A percentile compares a stretch with the other conserved stretches of the same genome.
Evolutionary conservation across 2,329 filamentous ascomycete species (phyloP).

Genomic region (Botrytis squamosa): DNA sequence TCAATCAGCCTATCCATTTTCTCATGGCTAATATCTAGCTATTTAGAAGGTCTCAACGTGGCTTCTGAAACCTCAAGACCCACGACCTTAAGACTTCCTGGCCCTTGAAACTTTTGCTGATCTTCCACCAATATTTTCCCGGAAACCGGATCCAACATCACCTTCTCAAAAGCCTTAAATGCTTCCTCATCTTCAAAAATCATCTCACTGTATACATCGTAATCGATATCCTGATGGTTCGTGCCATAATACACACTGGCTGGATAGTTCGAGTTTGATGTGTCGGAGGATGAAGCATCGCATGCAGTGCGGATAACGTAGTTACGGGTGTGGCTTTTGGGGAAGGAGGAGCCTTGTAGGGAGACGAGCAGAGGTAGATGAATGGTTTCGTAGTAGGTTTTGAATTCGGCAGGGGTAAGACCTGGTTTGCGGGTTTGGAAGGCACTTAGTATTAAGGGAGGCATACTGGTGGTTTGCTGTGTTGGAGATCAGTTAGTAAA

Average conservation of each 20-base stretch:
- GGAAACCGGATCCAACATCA: not conserved
- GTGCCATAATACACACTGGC: not conserved
- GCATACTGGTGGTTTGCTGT: not conserved
- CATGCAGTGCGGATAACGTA: not conserved
- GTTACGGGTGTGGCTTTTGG: not conserved
- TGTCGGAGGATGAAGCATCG: not conserved
- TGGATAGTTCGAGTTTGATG: not conserved
- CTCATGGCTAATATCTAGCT: not conserved
- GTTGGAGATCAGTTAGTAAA: not conserved
- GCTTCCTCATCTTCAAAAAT: not conserved
- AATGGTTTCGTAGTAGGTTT: not conserved
- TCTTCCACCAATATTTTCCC: not conserved
- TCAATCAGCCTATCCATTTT: not conserved
- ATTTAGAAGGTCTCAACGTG: not conserved
- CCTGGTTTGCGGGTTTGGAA: not conserved
- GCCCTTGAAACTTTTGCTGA: not conserved
- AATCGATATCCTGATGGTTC: not conserved
- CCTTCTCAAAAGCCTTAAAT: not conserved
- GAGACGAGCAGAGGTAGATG: not conserved
- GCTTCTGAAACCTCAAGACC: not conserved
- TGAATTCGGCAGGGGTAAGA: not conserved
- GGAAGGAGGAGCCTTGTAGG: not conserved
- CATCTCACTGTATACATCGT: not conserved
- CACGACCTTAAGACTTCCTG: not conserved
- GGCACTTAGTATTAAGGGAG: not conserved